These are phyloP conservation scores for Zanthoxylum bungeanum DNA, from an alignment of 345 rosid genomes.

Conservation along the genomic window DNA sequence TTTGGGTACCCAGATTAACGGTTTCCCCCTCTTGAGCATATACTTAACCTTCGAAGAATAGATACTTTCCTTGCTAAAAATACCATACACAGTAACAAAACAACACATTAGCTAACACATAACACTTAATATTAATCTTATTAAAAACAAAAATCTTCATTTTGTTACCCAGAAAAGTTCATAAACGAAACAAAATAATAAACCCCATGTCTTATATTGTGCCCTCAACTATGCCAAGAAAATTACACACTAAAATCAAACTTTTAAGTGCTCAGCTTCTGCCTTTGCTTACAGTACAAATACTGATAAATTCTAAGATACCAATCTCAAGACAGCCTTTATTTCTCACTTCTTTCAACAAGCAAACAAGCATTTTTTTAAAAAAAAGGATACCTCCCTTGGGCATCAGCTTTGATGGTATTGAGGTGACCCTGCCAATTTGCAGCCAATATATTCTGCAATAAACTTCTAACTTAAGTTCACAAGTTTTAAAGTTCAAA, in stretches of 20 bases:
- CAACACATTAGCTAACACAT: background rate
- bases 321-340: background rate
- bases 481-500: background rate
- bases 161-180: background rate
- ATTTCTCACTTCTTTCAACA: background rate
- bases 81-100: slow-evolving; percentile 1
- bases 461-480: background rate
- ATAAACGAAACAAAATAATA: background rate
- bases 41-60: slow-evolving; percentile 82
- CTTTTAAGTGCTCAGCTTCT: background rate
- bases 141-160: background rate
- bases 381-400: slow-evolving; percentile 55
- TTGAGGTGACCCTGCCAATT: slow-evolving; percentile 78
- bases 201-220: background rate
- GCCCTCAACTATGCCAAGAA: background rate
- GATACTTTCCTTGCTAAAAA: slow-evolving; percentile 53
- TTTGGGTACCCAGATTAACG: slow-evolving; percentile 79
- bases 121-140: background rate
- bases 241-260: background rate
- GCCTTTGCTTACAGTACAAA: background rate
- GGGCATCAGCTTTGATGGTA: slow-evolving; percentile 78
- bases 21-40: slow-evolving; percentile 67
- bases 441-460: slow-evolving; percentile 72
- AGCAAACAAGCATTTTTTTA: background rate
- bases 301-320: background rate